Evolutionary conservation across 768 basidiomycete species (phyloP), one percentile per base, ranked within the genome.

Genomic region (Coprinopsis strossmayeri): DNA sequence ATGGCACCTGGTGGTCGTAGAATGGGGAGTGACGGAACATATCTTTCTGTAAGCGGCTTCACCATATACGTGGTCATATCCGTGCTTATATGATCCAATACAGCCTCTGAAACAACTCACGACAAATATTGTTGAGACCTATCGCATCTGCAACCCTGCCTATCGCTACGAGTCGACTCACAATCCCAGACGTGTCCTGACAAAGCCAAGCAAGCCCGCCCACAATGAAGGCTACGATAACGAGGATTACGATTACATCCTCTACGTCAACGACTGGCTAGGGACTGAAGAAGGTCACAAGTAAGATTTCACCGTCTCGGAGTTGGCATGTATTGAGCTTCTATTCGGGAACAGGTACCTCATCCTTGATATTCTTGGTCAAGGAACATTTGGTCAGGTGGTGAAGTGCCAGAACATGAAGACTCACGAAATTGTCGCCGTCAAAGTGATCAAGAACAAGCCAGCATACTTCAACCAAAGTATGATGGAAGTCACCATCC

Each of bases 371-470:
- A 91, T 99, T 52, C 80, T 99, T 32, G 96, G 96, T 5, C 96
- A 99, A 65, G 96, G 96, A 20, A 99, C 96, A 1, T 99, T 99
- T 58, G 96, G 96, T 7, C 96, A 99, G 65, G 96, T 99, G 26
- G 96, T 98, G 58, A 99, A 99, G 65, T 99, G 96, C 62, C 96
- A 98, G 66, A 98, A 99, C 63, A 94, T 97, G 86, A 92, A 94
- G 72, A 96, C 91, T 25, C 93, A 98, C 66, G 95, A 97, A 63
- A 91, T 98, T 47, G 92, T 96, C 37, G 96, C 96, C 20, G 96
- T 99, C 53, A 99, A 98, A 68, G 96, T 99, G 5, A 92, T 99
- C 56, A 99, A 99, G 74, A 99, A 99, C 68, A 99, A 98, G 68
- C 96, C 95, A 3, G 96, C 96, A 0, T 99, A 99, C 71, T 93